Evolutionary conservation across 805 yeast species (phyloP).

Genomic region (Zygoascus bituminiphila): DNA sequence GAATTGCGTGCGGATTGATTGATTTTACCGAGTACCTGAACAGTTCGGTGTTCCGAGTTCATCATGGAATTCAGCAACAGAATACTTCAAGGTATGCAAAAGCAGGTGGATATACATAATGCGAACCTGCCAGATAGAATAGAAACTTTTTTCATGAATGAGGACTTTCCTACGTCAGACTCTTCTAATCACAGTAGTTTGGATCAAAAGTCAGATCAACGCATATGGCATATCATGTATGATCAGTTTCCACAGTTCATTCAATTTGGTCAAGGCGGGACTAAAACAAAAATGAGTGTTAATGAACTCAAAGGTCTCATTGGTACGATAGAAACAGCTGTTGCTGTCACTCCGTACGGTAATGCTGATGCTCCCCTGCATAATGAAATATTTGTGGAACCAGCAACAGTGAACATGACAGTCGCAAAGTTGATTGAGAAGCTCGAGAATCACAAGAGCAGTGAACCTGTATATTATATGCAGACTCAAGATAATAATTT

Average conservation of each 20-base stretch:
- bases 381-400: constrained; percentile 26
- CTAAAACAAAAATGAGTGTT: not conserved
- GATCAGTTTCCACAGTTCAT: not conserved
- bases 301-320: not conserved
- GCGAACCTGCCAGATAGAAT: not conserved
- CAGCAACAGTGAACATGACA: constrained; percentile 20
- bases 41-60: too few relatives aligned
- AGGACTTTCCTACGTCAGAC: too few relatives aligned
- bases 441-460: not conserved
- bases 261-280: not conserved
- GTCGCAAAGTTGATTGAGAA: constrained; percentile 17
- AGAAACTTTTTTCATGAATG: not conserved
- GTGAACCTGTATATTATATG: constrained; percentile 25
- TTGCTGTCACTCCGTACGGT: constrained; percentile 31
- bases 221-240: not conserved
- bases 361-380: constrained; percentile 33
- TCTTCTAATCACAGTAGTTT: not conserved
- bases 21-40: too few relatives aligned
- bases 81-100: not conserved
- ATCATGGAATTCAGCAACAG: not conserved
- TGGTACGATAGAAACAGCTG: constrained; percentile 4
- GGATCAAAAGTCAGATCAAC: not conserved
- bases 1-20: too few relatives aligned
- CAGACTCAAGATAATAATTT: constrained; percentile 32
- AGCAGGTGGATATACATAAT: not conserved